Percentiles rank a stretch among this genome's conserved stretches.
These are phyloP conservation scores for Cercis canadensis DNA, from an alignment of 306 rosid genomes.

Conservation along the genomic window DNA sequence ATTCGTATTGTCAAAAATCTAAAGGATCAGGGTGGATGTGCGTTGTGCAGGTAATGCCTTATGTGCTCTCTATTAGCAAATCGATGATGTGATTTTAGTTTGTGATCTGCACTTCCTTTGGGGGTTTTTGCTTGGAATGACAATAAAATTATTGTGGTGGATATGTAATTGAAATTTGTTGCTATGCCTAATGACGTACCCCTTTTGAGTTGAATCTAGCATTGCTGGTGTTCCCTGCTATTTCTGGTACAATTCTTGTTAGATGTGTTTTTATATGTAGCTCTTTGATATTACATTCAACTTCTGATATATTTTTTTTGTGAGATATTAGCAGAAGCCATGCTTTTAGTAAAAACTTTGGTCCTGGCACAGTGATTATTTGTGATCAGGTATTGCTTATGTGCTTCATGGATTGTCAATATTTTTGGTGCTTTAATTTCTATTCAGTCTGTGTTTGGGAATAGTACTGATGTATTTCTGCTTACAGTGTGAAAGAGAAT, in stretches of 20 bases:
- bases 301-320: background rate
- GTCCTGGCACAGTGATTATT: conserved; percentile 89
- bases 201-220: too few species aligned
- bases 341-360: conserved; percentile 95
- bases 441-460: too few species aligned
- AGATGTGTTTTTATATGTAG: background rate
- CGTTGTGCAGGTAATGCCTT: conserved; percentile 79
- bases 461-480: background rate
- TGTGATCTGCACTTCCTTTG: too few species aligned
- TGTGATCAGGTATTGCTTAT: conserved; percentile 77
- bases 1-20: conserved; percentile 84
- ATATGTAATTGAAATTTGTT: too few species aligned
- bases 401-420: too few species aligned
- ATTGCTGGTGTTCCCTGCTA: background rate
- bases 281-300: background rate
- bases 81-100: background rate
- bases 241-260: background rate
- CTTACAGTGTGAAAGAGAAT: conserved; percentile 92
- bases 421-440: too few species aligned
- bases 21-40: conserved; percentile 86
- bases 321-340: conserved; percentile 45
- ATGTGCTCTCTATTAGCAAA: too few species aligned
- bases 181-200: too few species aligned
- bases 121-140: too few species aligned
- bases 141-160: too few species aligned